A percentile compares a stretch with the other conserved stretches of the same genome.
These are phyloP conservation scores for Mucor velutinosus DNA, from an alignment of 371 early-diverging fungal genomes.

Conservation along the genomic window DNA sequence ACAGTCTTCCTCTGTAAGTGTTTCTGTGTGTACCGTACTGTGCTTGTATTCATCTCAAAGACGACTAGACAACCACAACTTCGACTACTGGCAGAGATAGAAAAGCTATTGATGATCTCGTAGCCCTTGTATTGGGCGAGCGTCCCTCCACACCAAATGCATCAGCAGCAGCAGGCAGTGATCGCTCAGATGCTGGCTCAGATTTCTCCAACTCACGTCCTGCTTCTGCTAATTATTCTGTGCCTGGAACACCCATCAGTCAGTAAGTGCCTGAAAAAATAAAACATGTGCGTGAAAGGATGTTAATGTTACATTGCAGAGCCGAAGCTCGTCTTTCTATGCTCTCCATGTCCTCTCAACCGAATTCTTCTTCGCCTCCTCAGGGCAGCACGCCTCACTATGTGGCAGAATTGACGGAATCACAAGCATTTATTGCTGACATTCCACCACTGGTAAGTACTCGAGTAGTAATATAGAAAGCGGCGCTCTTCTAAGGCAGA, in stretches of 20 bases:
- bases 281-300: neutral
- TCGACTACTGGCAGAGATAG: conserved; percentile 36
- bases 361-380: conserved; percentile 7
- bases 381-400: conserved; percentile 27
- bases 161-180: conserved; percentile 43
- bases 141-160: conserved; percentile 59
- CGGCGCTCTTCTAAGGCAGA: neutral
- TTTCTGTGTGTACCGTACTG: neutral
- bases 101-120: conserved; percentile 81
- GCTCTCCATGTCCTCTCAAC: conserved; percentile 39
- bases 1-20: conserved; percentile 25
- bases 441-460: conserved; percentile 75
- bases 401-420: conserved; percentile 63
- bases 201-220: conserved; percentile 49
- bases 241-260: conserved; percentile 49
- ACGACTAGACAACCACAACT: conserved; percentile 11
- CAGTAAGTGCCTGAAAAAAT: conserved; percentile 28
- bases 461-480: neutral
- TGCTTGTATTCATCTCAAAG: neutral
- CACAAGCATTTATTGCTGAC: conserved; percentile 76
- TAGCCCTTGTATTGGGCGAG: conserved; percentile 81
- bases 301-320: neutral
- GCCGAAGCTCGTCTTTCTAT: conserved; percentile 27
- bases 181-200: conserved; percentile 58
- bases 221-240: conserved; percentile 46